A percentile compares a stretch with the other conserved stretches of the same genome.
Evolutionary conservation across 2,329 filamentous ascomycete species (phyloP).

Genomic region (Geosmithia putterillii): DNA sequence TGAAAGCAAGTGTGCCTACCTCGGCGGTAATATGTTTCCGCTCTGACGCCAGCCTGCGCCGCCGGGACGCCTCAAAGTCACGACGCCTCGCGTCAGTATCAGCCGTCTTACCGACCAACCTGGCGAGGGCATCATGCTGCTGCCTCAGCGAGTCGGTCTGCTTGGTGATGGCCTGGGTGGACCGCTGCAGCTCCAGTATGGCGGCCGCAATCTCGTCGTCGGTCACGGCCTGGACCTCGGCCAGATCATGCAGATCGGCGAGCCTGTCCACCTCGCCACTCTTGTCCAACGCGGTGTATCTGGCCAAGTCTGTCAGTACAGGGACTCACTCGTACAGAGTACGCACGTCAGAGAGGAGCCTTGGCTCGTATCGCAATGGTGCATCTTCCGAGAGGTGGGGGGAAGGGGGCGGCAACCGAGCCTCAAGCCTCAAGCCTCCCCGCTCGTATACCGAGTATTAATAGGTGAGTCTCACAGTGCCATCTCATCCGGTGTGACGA

Average conservation of each 20-base stretch:
- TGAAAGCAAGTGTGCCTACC: constrained; percentile 16
- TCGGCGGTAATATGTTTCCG: constrained; percentile 26
- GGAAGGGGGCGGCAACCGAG: no score
- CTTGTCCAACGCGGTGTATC: constrained; percentile 36
- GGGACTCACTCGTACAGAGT: no score
- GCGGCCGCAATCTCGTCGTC: constrained; percentile 50
- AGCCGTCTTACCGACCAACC: constrained; percentile 29
- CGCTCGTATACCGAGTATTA: background rate
- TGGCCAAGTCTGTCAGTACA: constrained; percentile 17
- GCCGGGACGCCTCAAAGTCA: constrained; percentile 14
- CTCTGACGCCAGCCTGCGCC: constrained; percentile 20
- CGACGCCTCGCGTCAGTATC: constrained; percentile 15
- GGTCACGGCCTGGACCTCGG: constrained; percentile 34
- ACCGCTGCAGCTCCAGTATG: constrained; percentile 50
- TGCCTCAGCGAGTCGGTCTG: constrained; percentile 49
- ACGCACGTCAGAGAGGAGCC: no score
- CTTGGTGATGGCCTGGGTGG: constrained; percentile 50
- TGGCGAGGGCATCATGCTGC: constrained; percentile 48
- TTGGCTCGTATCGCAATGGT: no score
- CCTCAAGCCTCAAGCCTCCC: background rate
- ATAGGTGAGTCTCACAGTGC: constrained; percentile 28
- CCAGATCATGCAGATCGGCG: constrained; percentile 29
- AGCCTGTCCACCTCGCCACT: constrained; percentile 35
- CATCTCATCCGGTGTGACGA: constrained; percentile 42
- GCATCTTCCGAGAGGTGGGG: background rate